Percentiles rank a stretch among this genome's conserved stretches.
These are phyloP conservation scores for Aspergillus calidoustus DNA, from an alignment of 2,329 filamentous ascomycete species.

Conservation along the genomic window DNA sequence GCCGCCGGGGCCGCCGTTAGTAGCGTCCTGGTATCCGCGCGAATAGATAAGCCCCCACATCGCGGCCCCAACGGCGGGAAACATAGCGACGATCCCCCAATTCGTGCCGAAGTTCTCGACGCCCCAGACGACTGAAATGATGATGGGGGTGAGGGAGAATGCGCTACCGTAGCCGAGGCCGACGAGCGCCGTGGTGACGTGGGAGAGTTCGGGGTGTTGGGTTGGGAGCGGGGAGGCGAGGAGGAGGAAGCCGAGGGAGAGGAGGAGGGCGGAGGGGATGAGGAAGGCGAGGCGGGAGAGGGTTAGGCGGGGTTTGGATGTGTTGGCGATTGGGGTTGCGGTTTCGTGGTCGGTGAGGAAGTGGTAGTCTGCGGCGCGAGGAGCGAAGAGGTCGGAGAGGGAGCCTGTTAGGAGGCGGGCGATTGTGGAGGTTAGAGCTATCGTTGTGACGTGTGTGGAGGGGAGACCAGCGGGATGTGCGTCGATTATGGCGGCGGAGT, in stretches of 20 bases:
- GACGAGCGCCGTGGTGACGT: slow-evolving; percentile 80
- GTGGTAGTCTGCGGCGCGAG: slow-evolving; percentile 61
- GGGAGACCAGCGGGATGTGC: slow-evolving; percentile 65
- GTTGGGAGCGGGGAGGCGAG: slow-evolving; percentile 80
- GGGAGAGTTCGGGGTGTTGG: slow-evolving; percentile 79
- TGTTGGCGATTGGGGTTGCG: slow-evolving; percentile 45
- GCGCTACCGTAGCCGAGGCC: slow-evolving; percentile 92
- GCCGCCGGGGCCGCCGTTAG: slow-evolving; percentile 46
- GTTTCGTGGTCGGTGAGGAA: slow-evolving; percentile 55
- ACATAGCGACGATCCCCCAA: slow-evolving; percentile 92
- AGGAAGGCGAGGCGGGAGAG: slow-evolving; percentile 82
- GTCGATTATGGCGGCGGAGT: slow-evolving; percentile 57
- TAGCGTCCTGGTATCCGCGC: slow-evolving; percentile 42
- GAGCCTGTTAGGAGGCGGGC: slow-evolving; percentile 88
- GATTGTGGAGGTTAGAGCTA: slow-evolving; percentile 88
- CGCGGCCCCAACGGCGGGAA: slow-evolving; percentile 84
- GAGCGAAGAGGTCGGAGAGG: slow-evolving; percentile 84
- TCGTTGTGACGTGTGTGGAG: slow-evolving; percentile 85
- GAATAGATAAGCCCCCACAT: slow-evolving; percentile 93
- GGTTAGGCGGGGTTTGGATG: slow-evolving; percentile 49
- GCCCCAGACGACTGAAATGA: slow-evolving; percentile 97
- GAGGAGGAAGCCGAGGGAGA: slow-evolving; percentile 76
- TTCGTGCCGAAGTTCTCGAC: slow-evolving; percentile 99
- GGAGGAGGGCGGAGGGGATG: slow-evolving; percentile 71
- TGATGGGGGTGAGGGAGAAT: slow-evolving; percentile 87